Percentiles rank a stretch among this genome's conserved stretches.
Evolutionary conservation across 129 eudicot species (phyloP).

Genomic region (Centrapalus pauciflorus): DNA sequence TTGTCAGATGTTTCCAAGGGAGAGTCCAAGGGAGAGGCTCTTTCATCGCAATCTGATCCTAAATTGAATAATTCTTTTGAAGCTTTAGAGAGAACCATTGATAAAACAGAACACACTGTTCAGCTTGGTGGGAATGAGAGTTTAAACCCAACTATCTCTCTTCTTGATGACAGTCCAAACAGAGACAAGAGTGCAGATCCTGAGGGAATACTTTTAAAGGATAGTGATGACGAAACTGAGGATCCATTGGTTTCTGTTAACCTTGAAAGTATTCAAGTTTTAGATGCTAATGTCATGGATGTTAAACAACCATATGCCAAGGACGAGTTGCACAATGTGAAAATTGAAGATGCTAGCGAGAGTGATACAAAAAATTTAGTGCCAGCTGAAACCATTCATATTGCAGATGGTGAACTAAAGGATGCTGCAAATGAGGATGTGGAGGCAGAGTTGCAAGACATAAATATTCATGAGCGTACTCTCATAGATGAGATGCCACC

Average conservation of each 20-base stretch:
- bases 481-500: conserved; percentile 16
- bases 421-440: conserved; percentile 7
- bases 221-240: neutral
- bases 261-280: neutral
- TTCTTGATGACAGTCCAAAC: conserved; percentile 13
- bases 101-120: conserved; percentile 8
- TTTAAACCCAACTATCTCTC: conserved; percentile 5
- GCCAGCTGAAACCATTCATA: conserved; percentile 11
- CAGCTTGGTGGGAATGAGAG: conserved; percentile 23
- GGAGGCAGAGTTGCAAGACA: conserved; percentile 14
- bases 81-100: conserved; percentile 19
- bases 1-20: conserved; percentile 16
- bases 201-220: conserved; percentile 9
- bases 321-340: neutral
- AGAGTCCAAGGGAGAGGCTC: conserved; percentile 16
- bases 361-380: conserved; percentile 4
- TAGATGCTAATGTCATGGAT: conserved; percentile 1
- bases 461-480: neutral
- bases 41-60: conserved; percentile 18
- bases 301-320: conserved; percentile 1
- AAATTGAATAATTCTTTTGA: conserved; percentile 12
- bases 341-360: neutral
- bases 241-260: conserved; percentile 14
- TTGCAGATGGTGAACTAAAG: conserved; percentile 9
- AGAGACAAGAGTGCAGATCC: conserved; percentile 10